Conservation (phyloP, 345 rosid species). For the Citrus inodora region DNA sequence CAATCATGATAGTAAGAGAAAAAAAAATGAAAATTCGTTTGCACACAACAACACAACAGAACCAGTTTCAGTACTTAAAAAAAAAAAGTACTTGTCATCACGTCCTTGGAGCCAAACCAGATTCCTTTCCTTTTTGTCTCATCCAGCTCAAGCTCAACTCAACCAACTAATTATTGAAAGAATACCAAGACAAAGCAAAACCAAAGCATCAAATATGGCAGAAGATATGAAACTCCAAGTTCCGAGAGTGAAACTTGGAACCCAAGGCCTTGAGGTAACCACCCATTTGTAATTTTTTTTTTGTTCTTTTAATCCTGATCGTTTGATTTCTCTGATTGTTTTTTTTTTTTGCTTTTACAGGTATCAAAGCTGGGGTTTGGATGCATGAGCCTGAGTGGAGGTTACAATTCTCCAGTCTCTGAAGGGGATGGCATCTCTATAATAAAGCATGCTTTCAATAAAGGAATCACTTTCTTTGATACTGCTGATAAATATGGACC, state of each 20-base stretch:
- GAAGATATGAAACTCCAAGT: neutral
- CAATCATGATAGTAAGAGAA: too few relatives aligned
- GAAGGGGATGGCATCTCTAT: slow-evolving; percentile 33
- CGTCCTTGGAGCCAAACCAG: neutral
- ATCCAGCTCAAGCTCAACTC: neutral
- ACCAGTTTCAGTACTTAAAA: too few relatives aligned
- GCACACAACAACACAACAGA: too few relatives aligned
- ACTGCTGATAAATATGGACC: slow-evolving; percentile 35
- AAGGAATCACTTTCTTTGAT: slow-evolving; percentile 36
- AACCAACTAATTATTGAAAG: neutral
- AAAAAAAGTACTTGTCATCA: too few relatives aligned
- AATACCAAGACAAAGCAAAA: neutral
- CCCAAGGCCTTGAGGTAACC: slow-evolving; percentile 19
- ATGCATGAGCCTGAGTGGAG: slow-evolving; percentile 29
- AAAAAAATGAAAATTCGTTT: too few relatives aligned
- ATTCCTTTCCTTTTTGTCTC: neutral
- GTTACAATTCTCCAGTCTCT: slow-evolving; percentile 23
- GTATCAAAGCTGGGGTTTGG: slow-evolving; percentile 45
- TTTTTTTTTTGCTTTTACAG: slow-evolving; percentile 10
- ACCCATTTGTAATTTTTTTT: neutral
- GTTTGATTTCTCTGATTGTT: neutral
- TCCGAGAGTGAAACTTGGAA: slow-evolving; percentile 22
- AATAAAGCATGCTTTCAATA: slow-evolving; percentile 25
- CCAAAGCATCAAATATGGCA: neutral
- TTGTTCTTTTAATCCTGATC: neutral